phyloP scores from a whole-genome alignment of 805 yeast species.

The Barnettozyma salicaria region DNA sequence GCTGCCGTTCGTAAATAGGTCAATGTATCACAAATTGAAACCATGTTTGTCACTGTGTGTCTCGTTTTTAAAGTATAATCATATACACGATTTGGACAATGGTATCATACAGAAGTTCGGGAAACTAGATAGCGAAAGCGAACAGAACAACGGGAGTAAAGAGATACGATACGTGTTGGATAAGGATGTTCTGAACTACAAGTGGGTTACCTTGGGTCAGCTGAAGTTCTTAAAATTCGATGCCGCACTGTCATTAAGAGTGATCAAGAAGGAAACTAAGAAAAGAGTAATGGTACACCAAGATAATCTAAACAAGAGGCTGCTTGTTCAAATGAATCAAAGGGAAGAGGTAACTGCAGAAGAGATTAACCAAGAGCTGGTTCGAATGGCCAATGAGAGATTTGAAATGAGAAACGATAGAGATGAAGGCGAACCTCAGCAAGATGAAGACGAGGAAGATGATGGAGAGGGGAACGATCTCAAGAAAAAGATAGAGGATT shows the following conservation, averaged over 20 bases:
- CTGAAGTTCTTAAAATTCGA: slow-evolving; percentile 23
- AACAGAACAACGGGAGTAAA: slow-evolving; percentile 1
- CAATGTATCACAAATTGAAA: slow-evolving; percentile 23
- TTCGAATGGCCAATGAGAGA: slow-evolving; percentile 19
- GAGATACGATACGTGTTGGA: slow-evolving; percentile 17
- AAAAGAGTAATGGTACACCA: slow-evolving; percentile 14
- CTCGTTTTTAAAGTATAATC: slow-evolving; percentile 15
- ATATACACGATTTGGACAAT: slow-evolving; percentile 18
- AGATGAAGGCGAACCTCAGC: neutral
- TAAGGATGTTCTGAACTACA: slow-evolving; percentile 15
- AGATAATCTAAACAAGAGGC: slow-evolving; percentile 16
- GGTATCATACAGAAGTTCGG: neutral
- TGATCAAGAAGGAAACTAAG: slow-evolving; percentile 13
- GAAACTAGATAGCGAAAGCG: neutral
- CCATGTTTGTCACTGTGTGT: slow-evolving; percentile 24
- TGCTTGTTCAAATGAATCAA: slow-evolving; percentile 11
- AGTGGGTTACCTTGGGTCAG: slow-evolving; percentile 21
- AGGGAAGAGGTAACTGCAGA: slow-evolving; percentile 12
- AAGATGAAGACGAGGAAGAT: neutral
- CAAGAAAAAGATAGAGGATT: neutral
- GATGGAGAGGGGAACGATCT: neutral
- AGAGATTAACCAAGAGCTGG: slow-evolving; percentile 15
- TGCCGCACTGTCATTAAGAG: slow-evolving; percentile 22
- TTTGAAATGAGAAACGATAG: slow-evolving; percentile 3
- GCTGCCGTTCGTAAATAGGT: slow-evolving; percentile 32